These are phyloP conservation scores for Amaranthus cruentus DNA, from an alignment of 148 eudicot species.

Conservation along the genomic window DNA sequence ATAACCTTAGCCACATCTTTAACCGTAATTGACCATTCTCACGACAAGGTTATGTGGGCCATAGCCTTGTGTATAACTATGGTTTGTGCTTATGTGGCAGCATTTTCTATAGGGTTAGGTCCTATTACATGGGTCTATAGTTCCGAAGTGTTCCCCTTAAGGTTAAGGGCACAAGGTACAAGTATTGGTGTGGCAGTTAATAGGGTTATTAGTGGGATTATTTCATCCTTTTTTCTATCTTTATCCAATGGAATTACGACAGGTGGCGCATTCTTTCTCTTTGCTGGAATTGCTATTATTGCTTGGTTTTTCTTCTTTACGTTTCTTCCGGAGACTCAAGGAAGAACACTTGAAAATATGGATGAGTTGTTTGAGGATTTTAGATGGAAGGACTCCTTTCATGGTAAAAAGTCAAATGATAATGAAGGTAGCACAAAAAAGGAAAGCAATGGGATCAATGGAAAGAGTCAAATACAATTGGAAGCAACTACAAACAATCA, in stretches of 20 bases:
- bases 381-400: conserved; percentile 36
- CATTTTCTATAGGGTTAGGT: conserved; percentile 68
- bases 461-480: conserved; percentile 17
- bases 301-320: conserved; percentile 54
- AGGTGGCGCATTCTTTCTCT: conserved; percentile 66
- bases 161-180: conserved; percentile 58
- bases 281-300: conserved; percentile 31
- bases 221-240: conserved; percentile 50
- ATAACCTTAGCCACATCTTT: conserved; percentile 30
- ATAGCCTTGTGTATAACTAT: conserved; percentile 39
- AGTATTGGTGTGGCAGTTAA: conserved; percentile 52
- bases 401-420: not conserved
- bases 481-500: conserved; percentile 8
- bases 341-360: conserved; percentile 61
- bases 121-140: conserved; percentile 76
- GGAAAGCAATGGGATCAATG: not conserved
- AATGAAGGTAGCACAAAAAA: conserved; percentile 5
- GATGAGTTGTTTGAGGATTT: conserved; percentile 51
- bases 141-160: conserved; percentile 70
- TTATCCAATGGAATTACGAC: conserved; percentile 39
- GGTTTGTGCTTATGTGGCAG: conserved; percentile 41
- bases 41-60: conserved; percentile 40
- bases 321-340: conserved; percentile 61
- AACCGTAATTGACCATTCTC: conserved; percentile 43
- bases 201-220: conserved; percentile 45